phyloP scores from a whole-genome alignment of 257 asterid genomes.

The Jacaranda copaia region DNA sequence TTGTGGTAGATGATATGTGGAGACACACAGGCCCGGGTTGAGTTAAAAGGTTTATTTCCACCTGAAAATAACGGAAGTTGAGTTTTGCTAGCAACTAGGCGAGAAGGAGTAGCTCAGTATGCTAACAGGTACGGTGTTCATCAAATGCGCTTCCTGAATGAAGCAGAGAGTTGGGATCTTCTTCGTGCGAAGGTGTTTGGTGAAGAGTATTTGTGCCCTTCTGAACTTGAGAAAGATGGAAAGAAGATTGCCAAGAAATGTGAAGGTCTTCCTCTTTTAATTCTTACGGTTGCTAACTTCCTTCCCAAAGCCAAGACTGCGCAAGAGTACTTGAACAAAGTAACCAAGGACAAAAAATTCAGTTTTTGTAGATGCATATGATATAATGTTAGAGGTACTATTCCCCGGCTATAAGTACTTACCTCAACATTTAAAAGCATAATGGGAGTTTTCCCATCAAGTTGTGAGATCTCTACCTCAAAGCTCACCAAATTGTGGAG shows the following conservation, averaged over 20 bases:
- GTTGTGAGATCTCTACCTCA: conserved; percentile 5
- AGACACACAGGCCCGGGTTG: background rate
- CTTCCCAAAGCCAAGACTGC: conserved; percentile 18
- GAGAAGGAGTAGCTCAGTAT: background rate
- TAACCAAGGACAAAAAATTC: conserved; percentile 13
- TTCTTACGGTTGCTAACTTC: conserved; percentile 17
- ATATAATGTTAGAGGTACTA: conserved; percentile 23
- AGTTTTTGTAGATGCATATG: conserved; percentile 9
- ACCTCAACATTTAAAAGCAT: conserved; percentile 25
- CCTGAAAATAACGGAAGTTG: background rate
- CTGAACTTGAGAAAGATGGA: conserved; percentile 20
- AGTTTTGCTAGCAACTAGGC: conserved; percentile 21
- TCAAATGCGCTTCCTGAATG: background rate
- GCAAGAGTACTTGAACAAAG: conserved; percentile 22
- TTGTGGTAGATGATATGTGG: conserved; percentile 33
- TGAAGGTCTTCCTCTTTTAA: conserved; percentile 36
- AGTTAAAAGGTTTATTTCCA: background rate
- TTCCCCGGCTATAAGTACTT: conserved; percentile 33
- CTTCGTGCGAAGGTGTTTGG: conserved; percentile 19
- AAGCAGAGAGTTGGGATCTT: conserved; percentile 30
- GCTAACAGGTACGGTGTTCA: background rate
- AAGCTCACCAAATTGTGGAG: conserved; percentile 18
- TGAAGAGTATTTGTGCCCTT: conserved; percentile 1
- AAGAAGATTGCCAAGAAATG: conserved; percentile 32
- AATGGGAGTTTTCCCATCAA: conserved; percentile 34